Evolutionary conservation across 2,329 filamentous ascomycete species (phyloP), one percentile per base, ranked within the genome.

Genomic region (Cercospora sojina): DNA sequence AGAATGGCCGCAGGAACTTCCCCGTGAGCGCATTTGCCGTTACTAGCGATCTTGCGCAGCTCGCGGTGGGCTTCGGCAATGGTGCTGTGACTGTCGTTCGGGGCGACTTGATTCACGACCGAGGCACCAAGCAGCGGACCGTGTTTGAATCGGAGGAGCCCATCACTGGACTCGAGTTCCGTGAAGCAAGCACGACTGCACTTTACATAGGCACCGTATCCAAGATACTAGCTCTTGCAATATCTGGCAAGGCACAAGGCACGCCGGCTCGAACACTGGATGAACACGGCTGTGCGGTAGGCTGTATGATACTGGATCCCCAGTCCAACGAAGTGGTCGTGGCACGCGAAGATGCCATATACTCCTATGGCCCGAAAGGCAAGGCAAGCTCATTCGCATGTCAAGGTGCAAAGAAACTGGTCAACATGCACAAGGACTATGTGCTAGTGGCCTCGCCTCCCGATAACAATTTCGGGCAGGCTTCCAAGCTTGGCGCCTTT

Each of bases 121-220:
- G 95, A 65, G 95, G 96, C 23, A 93, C 94, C 10, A 93, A 92
- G 77, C 95, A 99, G 78, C 88, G 95, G 62, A 95, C 94, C 35
- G 92, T 99, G 9, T 95, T 96, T 80, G 95, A 99, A 77, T 97
- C 93, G 0, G 93, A 98, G 74, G 95, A 99, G 77, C 96, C 95
- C 0, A 89, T 99, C 9, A 99, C 95, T 0, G 94, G 93, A 1
- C 88, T 99, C 13, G 91, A 95, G 75, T 90, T 97, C 67, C 82
- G 87, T 55, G 83, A 85, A 73, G 85, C 85, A 5, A 81, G 81
- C 56, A 83, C 83, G 49, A 95, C 91, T 1, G 94, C 91, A 0
- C 84, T 99, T 0, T 98, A 97, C 77, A 91, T 99, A 64, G 91
- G 93, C 3, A 99, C 95, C 0, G 97, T 93, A 0, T 90, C 88